These are phyloP conservation scores for Suillus sp. DNA, from an alignment of 768 basidiomycete species.

Conservation along the genomic window DNA sequence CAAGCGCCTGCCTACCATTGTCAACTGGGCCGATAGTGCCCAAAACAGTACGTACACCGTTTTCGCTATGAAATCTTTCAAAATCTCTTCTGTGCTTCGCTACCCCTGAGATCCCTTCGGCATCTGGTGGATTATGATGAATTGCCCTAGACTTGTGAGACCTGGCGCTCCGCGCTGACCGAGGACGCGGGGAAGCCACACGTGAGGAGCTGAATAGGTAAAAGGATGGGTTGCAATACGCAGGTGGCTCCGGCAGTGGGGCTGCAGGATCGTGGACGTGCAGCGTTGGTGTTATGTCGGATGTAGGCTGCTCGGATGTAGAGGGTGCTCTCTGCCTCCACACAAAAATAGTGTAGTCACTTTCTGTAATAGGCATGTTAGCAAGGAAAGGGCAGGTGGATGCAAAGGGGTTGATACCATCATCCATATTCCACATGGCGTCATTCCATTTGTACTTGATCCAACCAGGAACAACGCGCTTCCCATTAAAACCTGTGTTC, in stretches of 20 bases:
- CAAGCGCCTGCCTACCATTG: constrained; percentile 56
- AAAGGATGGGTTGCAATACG: constrained; percentile 71
- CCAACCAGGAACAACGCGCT: constrained; percentile 75
- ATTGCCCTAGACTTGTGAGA: constrained; percentile 40
- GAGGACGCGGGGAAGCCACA: constrained; percentile 33
- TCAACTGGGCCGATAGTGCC: constrained; percentile 91
- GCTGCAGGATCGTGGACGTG: constrained; percentile 63
- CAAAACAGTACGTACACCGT: constrained; percentile 90
- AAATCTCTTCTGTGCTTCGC: constrained; percentile 77
- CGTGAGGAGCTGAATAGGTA: constrained; percentile 53
- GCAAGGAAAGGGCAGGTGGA: constrained; percentile 1
- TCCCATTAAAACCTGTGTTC: constrained; percentile 55
- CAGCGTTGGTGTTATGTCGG: constrained; percentile 40
- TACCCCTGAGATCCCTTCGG: constrained; percentile 40
- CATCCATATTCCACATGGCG: constrained; percentile 84
- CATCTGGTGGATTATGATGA: constrained; percentile 32
- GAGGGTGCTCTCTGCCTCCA: constrained; percentile 62
- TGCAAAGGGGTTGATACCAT: constrained; percentile 54
- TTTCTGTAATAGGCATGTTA: constrained; percentile 48
- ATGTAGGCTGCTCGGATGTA: constrained; percentile 20
- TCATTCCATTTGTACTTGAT: constrained; percentile 85
- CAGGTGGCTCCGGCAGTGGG: constrained; percentile 60
- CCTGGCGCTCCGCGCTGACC: constrained; percentile 38
- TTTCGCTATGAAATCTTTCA: constrained; percentile 84
- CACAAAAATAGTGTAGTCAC: constrained; percentile 85